Evolutionary conservation across 2,329 filamentous ascomycete genomes (phyloP), one percentile per base, ranked within the genome.

Genomic region (Aureobasidium sp.): DNA sequence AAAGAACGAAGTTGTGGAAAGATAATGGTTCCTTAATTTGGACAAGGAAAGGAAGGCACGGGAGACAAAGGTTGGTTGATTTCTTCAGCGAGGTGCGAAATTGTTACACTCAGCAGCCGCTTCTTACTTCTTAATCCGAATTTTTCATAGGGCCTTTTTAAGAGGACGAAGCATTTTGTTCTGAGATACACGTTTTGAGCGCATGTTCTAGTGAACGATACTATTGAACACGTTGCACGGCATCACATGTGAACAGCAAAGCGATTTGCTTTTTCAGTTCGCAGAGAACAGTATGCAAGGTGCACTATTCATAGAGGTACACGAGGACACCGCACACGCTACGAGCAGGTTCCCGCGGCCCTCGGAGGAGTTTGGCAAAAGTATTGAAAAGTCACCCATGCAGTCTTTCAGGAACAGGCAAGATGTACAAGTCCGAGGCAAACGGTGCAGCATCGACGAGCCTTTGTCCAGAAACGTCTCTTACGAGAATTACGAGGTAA

Each of bases 281-380:
- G 37, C 25, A 55, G 37, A 7, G 7, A 11, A 27, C 15, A 51
- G 2, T 7, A 57, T 57, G 53, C 53, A 57, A 23, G 40, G 29
- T 57, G 38, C 27, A 31, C 53, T 57, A 57, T 45, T 57, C 40
- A 45, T 57, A 57, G 53, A 35, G 38, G 38, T 57, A 57, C 29
- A 13, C 19, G 10, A 23, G 53, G 33, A 57, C 53, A 42, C 40
- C 19, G 43, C 43, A 46, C 43, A 7, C 17, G 4, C 2, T 13
- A 11, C 10, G 17, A 53, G 35, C 17, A 29, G 21, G 35, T 37
- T 8, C 40, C 53, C 53, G 38, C 53, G 40, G 53, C 8, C 53
- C 53, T 57, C 40, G 53, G 53, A 37, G 40, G 13, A 15, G n/a
- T 31, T 25, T 25, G 35, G 19, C 29, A 21, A 5, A 45, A 29